These are phyloP conservation scores for Didymella exigua DNA, from an alignment of 2,329 filamentous ascomycete genomes.

Conservation along the genomic window DNA sequence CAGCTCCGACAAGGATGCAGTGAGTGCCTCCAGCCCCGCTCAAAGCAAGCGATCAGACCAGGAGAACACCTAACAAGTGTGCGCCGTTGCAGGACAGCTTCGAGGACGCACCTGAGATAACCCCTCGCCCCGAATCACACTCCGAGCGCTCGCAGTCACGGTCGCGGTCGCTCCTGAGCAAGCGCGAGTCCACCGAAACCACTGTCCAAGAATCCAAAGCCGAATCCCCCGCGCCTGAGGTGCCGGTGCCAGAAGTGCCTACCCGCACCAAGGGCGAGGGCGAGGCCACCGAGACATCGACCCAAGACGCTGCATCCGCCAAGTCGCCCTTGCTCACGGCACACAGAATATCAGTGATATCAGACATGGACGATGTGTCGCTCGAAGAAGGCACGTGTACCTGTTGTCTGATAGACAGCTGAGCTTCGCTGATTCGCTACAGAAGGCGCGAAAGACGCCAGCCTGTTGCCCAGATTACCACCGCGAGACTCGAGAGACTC, in stretches of 20 bases:
- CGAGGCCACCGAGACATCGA: slow-evolving; percentile 27
- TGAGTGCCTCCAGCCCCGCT: slow-evolving; percentile 18
- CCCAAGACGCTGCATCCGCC: slow-evolving; percentile 30
- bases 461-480: slow-evolving; percentile 59
- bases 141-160: slow-evolving; percentile 45
- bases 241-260: slow-evolving; percentile 18
- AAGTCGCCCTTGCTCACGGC: slow-evolving; percentile 61
- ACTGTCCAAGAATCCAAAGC: slow-evolving; percentile 3
- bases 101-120: slow-evolving; percentile 76
- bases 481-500: slow-evolving; percentile 56
- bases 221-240: slow-evolving; percentile 8
- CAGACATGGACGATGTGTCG: slow-evolving; percentile 68
- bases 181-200: slow-evolving; percentile 34
- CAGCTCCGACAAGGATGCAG: slow-evolving; percentile 41
- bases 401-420: slow-evolving; percentile 19
- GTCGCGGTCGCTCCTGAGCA: slow-evolving; percentile 61
- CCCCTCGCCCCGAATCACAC: slow-evolving; percentile 47
- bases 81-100: slow-evolving; percentile 68
- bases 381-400: slow-evolving; percentile 61
- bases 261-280: slow-evolving; percentile 11
- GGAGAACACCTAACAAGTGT: slow-evolving; percentile 15
- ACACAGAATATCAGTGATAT: slow-evolving; percentile 61
- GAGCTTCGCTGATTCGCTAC: slow-evolving; percentile 23
- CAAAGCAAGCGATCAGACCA: background rate
- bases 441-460: slow-evolving; percentile 37